A percentile compares a stretch with the other conserved stretches of the same genome.
Conservation (phyloP, 1,284 basidiomycete genomes). For the Pseudomicrostroma phylloplanum region DNA sequence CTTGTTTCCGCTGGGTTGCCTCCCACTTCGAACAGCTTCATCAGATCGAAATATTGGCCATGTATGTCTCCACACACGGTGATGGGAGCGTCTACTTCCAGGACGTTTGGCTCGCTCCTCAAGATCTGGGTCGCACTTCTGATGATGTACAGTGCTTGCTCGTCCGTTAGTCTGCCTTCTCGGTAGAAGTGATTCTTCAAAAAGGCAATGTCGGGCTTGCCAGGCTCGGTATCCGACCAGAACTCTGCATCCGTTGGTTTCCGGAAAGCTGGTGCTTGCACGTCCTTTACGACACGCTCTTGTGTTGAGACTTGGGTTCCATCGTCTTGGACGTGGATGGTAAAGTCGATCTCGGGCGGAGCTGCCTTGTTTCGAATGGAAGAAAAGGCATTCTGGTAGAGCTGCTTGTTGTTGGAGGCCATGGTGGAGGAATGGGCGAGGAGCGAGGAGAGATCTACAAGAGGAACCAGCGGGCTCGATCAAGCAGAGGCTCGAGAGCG, state of each 20-base stretch:
- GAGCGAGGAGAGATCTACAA: not conserved
- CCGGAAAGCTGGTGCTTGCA: constrained; percentile 66
- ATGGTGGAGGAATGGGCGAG: not conserved
- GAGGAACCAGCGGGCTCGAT: no score
- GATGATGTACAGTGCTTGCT: constrained; percentile 59
- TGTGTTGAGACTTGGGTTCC: constrained; percentile 52
- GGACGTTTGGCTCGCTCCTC: constrained; percentile 75
- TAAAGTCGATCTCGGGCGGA: constrained; percentile 51
- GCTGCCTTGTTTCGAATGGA: constrained; percentile 43
- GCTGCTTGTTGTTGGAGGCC: not conserved
- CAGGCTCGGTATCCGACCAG: constrained; percentile 49
- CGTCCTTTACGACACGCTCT: constrained; percentile 53
- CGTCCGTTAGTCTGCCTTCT: constrained; percentile 61
- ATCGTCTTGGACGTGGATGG: constrained; percentile 52
- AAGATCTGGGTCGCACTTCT: constrained; percentile 68
- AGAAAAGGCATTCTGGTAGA: constrained; percentile 29
- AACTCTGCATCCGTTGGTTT: constrained; percentile 89
- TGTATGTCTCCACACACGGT: constrained; percentile 57
- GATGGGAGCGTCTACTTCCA: constrained; percentile 86
- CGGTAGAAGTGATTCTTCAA: constrained; percentile 99
- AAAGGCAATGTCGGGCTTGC: constrained; percentile 68
- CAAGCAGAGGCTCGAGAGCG: no score
- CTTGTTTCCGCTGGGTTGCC: constrained; percentile 50
- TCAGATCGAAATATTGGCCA: constrained; percentile 50
- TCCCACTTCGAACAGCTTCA: constrained; percentile 51